Conservation (phyloP, 768 basidiomycete genomes). For the Mycena vitilis region DNA sequence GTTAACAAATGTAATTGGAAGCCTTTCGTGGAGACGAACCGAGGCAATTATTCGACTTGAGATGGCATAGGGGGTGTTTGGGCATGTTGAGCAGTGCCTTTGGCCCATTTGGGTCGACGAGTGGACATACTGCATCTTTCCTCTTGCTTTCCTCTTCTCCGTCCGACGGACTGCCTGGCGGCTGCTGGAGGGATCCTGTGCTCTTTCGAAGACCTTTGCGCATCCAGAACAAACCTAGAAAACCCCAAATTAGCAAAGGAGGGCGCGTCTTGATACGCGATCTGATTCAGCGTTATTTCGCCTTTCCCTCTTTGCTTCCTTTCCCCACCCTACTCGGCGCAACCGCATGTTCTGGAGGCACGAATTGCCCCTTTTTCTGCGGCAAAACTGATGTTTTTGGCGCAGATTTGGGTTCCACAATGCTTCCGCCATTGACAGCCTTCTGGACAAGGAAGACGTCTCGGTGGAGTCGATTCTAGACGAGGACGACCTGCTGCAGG, state of each 20-base stretch:
- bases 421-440: constrained; percentile 88
- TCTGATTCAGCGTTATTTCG: constrained; percentile 17
- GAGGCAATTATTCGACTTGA: neutral
- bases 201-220: no score
- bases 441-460: constrained; percentile 91
- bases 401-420: constrained; percentile 91
- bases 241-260: constrained; percentile 6
- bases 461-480: constrained; percentile 91
- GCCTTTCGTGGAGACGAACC: neutral
- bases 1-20: neutral
- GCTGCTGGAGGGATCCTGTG: no score
- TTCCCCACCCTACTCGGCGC: constrained; percentile 18
- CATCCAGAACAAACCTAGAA: constrained; percentile 2
- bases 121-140: no score
- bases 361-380: constrained; percentile 39
- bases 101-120: no score
- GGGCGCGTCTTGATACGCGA: constrained; percentile 30
- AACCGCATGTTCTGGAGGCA: constrained; percentile 66
- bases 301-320: constrained; percentile 16
- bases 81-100: no score
- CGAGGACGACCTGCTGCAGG: constrained; percentile 93
- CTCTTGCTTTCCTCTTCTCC: no score
- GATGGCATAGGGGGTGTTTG: no score
- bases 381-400: constrained; percentile 44
- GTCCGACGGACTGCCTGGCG: no score